phyloP scores from a whole-genome alignment of 1,284 basidiomycete genomes.

The Lentinula novae-zelandiae region DNA sequence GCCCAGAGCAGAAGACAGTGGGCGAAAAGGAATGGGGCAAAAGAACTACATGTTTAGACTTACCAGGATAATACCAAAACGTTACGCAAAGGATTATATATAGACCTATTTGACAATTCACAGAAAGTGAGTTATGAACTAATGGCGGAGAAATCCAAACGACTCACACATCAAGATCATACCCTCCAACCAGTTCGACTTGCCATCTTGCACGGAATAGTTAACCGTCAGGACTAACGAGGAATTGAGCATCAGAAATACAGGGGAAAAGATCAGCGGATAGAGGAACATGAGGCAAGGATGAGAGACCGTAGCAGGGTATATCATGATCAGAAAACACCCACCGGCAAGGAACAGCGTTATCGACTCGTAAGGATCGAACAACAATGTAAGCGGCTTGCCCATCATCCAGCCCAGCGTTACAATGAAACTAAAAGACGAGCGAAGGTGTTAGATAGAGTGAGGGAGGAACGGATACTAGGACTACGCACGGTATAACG shows the following conservation, averaged over 20 bases:
- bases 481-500: slow-evolving; percentile 66
- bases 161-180: slow-evolving; percentile 53
- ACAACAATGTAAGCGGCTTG: slow-evolving; percentile 70
- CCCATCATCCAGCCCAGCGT: slow-evolving; percentile 64
- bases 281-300: not conserved
- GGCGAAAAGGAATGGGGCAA: too few relatives aligned
- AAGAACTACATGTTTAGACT: not conserved
- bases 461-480: not conserved
- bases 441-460: not conserved
- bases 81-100: slow-evolving; percentile 62
- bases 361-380: slow-evolving; percentile 80
- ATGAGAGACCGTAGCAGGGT: not conserved
- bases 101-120: slow-evolving; percentile 35
- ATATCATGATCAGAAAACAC: not conserved
- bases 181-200: slow-evolving; percentile 62
- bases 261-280: not conserved
- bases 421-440: slow-evolving; percentile 45
- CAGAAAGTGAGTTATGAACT: not conserved
- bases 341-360: slow-evolving; percentile 47
- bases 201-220: slow-evolving; percentile 62
- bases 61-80: slow-evolving; percentile 66
- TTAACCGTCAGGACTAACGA: slow-evolving; percentile 43
- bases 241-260: not conserved
- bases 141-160: not conserved
- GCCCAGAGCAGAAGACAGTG: too few relatives aligned